Conservation (phyloP, 2,329 filamentous ascomycete species). For the Leptographium radiaticola region DNA sequence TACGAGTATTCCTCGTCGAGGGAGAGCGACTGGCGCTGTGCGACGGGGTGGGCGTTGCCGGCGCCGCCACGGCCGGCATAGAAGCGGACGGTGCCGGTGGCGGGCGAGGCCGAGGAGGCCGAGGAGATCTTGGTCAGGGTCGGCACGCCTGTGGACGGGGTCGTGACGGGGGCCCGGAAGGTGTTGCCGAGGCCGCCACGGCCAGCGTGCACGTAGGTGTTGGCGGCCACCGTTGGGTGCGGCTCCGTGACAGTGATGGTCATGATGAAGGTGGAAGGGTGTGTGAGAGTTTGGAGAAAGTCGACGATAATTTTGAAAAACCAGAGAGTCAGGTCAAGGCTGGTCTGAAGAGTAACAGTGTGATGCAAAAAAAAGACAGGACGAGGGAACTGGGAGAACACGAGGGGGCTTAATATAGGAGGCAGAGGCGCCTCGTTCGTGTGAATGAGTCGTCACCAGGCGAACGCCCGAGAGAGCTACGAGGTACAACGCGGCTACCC, state of each 20-base stretch:
- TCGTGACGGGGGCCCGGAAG: conserved; percentile 29
- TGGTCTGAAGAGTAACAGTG: not conserved
- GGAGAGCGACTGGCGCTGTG: conserved; percentile 43
- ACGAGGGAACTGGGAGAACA: not conserved
- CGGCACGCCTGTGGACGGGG: conserved; percentile 36
- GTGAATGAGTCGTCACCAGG: not conserved
- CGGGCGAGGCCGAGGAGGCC: conserved; percentile 28
- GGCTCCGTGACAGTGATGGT: conserved; percentile 34
- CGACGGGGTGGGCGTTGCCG: conserved; percentile 44
- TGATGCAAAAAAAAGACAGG: not conserved
- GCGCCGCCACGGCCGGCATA: conserved; percentile 55
- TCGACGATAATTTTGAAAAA: no score
- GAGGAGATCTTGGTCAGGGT: conserved; percentile 29
- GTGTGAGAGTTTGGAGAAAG: not conserved
- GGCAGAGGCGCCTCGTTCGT: not conserved
- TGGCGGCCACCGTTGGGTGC: conserved; percentile 31
- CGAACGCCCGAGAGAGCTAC: not conserved
- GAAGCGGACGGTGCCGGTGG: conserved; percentile 36
- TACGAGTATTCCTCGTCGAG: conserved; percentile 55
- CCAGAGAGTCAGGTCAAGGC: not conserved
- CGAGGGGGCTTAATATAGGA: conserved; percentile 5
- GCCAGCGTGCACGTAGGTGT: conserved; percentile 38
- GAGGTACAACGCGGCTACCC: not conserved
- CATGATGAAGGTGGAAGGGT: conserved; percentile 19
- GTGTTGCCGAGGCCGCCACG: conserved; percentile 45